Base-by-base conservation (phyloP, 768 basidiomycete species). In the Lactarius evosmus region DNA sequence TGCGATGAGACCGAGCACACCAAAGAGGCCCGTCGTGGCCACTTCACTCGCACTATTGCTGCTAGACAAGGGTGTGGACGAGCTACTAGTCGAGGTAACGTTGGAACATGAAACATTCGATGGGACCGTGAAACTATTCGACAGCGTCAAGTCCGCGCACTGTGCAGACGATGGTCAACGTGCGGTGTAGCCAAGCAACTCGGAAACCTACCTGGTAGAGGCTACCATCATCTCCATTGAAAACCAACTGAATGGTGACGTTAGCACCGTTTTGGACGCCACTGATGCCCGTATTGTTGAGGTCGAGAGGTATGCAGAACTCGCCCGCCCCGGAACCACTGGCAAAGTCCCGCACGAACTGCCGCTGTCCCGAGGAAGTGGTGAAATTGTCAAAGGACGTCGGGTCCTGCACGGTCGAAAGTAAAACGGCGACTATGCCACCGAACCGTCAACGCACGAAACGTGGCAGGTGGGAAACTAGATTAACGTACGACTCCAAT, bases 111-210 rank as follows among this genome's bases (percentile, higher is more conserved):
- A 33, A 22, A 74, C 70, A 60, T 76, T 80, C 36, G 80, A 75
- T 1, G 85, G 79, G 34, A 84, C 75, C 19, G 77, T 80, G 66
- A 78, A 78, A 69, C 72, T 80, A 22, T 76, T 80, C 46, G 85
- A 81, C 34, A 95, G 76, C 25, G 86, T 85, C 69, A 95, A 73
- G 75, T 95, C 93, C 40, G 93, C 82, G 71, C 92, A 95, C 88
- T 93, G 56, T 11, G 17, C 27, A 38, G 14, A 33, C 25, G 5
- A n/a, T 22, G 19, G 9, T 49, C 40, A 32, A 25, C 29, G 25
- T 8, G 41, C 2, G 7, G 8, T 11, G 54, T 50, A n/a, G 2
- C 29, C 29, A 30, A 16, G 22, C 4, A 7, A 7, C 16, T 49
- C 36, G 29, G 54, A 30, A 19, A 70, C 74, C 49, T 69, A 83